phyloP scores from a whole-genome alignment of 805 yeast genomes.

The Kazachstania viticola region DNA sequence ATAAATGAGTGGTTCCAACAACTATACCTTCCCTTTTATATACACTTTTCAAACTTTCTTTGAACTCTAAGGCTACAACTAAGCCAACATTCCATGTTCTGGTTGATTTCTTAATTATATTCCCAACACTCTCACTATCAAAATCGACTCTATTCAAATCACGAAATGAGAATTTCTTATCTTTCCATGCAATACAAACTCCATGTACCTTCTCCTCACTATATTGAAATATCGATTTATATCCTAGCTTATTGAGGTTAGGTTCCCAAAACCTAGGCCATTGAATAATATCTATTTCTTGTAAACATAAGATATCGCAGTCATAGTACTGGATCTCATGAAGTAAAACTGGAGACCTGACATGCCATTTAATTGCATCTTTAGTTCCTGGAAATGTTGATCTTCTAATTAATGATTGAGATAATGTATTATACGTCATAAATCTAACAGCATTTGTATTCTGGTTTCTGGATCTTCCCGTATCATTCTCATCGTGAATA shows the following conservation, averaged over 20 bases:
- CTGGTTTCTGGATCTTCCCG: constrained; percentile 15
- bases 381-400: constrained; percentile 72
- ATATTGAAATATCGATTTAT: constrained; percentile 35
- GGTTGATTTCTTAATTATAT: constrained; percentile 36
- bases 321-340: constrained; percentile 54
- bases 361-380: constrained; percentile 63
- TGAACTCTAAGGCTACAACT: constrained; percentile 41
- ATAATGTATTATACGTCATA: constrained; percentile 73
- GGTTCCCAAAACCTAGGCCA: constrained; percentile 52
- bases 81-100: constrained; percentile 62
- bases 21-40: constrained; percentile 38
- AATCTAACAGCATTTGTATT: constrained; percentile 31
- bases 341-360: constrained; percentile 50
- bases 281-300: constrained; percentile 70
- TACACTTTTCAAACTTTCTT: constrained; percentile 14
- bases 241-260: constrained; percentile 42
- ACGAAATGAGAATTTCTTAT: constrained; percentile 27
- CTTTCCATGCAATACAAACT: constrained; percentile 51
- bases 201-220: constrained; percentile 57
- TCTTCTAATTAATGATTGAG: constrained; percentile 74
- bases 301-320: constrained; percentile 68
- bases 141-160: constrained; percentile 36
- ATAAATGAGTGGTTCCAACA: constrained; percentile 80
- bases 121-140: constrained; percentile 40
- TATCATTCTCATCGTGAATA: too few relatives aligned